These are phyloP conservation scores for Gonapodya prolifera DNA, from an alignment of 192 early-diverging fungal genomes.

Conservation along the genomic window DNA sequence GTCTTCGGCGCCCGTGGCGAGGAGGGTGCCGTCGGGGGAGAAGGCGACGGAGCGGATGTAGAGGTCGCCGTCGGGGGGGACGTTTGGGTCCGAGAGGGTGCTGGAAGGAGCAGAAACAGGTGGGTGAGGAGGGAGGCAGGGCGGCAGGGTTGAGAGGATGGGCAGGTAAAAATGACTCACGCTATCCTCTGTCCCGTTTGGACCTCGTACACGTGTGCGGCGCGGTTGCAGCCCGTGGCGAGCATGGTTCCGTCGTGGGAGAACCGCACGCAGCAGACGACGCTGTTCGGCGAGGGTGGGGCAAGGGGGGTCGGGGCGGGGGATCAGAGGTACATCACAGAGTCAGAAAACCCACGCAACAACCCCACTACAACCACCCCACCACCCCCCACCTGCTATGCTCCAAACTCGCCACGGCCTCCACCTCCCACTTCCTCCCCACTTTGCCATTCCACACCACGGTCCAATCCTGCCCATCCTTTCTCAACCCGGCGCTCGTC, in stretches of 20 bases:
- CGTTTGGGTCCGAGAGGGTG: slow-evolving; percentile 63
- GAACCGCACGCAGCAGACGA: slow-evolving; percentile 96
- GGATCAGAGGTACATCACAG: not conserved
- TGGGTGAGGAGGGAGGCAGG: not conserved
- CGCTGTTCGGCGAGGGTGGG: slow-evolving; percentile 44
- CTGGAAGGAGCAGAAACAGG: slow-evolving; percentile 23
- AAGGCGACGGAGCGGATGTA: slow-evolving; percentile 97
- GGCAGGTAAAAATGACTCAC: slow-evolving; percentile 26
- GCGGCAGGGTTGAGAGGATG: not conserved
- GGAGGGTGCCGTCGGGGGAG: slow-evolving; percentile 74
- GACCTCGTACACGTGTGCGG: slow-evolving; percentile 81
- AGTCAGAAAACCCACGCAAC: too few relatives aligned
- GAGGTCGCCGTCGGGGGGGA: slow-evolving; percentile 66
- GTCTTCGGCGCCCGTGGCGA: slow-evolving; percentile 95
- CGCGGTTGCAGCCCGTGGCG: slow-evolving; percentile 88
- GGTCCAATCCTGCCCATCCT: slow-evolving; percentile 78
- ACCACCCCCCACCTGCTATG: slow-evolving; percentile 35
- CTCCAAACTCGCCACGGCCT: slow-evolving; percentile 31
- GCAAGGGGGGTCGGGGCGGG: too few relatives aligned
- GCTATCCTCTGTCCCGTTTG: slow-evolving; percentile 53
- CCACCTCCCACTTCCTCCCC: slow-evolving; percentile 12
- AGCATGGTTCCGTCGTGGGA: slow-evolving; percentile 82
- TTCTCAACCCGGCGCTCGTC: slow-evolving; percentile 57
- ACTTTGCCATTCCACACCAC: slow-evolving; percentile 40
- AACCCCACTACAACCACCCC: too few relatives aligned